Percentiles rank a stretch among this genome's conserved stretches.
Evolutionary conservation across 306 rosid species (phyloP).

Genomic region (Quercus aquifolioides): DNA sequence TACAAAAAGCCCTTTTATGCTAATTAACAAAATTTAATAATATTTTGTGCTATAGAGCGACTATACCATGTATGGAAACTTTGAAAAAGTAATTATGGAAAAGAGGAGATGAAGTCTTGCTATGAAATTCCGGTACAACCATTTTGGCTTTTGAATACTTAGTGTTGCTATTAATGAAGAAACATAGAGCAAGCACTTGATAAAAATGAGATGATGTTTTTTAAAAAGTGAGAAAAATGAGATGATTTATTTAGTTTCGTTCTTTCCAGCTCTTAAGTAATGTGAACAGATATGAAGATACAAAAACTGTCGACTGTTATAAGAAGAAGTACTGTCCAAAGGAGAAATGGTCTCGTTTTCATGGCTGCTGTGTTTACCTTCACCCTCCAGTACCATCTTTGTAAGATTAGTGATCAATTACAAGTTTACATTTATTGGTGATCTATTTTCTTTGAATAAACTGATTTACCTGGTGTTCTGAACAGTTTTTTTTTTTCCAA

Average conservation of each 20-base stretch:
- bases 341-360: constrained; percentile 67
- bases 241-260: neutral
- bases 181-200: constrained; percentile 4
- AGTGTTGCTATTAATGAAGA: constrained; percentile 3
- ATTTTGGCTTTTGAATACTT: neutral
- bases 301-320: constrained; percentile 44
- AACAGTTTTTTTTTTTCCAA: neutral
- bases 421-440: neutral
- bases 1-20: too few species aligned
- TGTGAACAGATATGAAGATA: constrained; percentile 45
- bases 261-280: constrained; percentile 67
- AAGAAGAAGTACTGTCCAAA: constrained; percentile 78
- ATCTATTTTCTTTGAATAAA: neutral
- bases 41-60: neutral
- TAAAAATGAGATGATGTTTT: constrained; percentile 8
- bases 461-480: neutral
- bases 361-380: constrained; percentile 68
- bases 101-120: neutral
- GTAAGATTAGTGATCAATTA: constrained; percentile 48
- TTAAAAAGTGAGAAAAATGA: neutral
- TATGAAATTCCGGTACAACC: neutral
- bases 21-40: neutral
- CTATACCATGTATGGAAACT: neutral
- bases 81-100: neutral
- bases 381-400: constrained; percentile 33